Evolutionary conservation across 768 basidiomycete genomes (phyloP).

Genomic region (Chlorophyllum brunneum): DNA sequence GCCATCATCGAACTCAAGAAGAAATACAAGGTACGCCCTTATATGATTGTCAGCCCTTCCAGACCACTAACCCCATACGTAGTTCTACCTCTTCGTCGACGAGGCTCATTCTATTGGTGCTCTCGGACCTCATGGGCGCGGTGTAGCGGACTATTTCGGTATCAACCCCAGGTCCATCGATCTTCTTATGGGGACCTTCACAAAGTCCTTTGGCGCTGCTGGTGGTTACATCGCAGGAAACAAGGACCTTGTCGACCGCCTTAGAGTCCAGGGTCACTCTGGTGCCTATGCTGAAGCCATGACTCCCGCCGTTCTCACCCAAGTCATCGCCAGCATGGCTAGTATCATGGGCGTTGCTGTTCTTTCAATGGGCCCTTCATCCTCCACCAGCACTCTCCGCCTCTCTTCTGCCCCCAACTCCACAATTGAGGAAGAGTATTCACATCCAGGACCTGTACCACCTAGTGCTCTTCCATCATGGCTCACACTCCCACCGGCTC

Average conservation of each 20-base stretch:
- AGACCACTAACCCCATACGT: not conserved
- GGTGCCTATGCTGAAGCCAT: slow-evolving; percentile 88
- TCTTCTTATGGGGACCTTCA: slow-evolving; percentile 98
- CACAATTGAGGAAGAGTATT: slow-evolving; percentile 30
- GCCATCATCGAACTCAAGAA: slow-evolving; percentile 80
- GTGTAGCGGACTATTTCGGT: slow-evolving; percentile 92
- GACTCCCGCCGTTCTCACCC: slow-evolving; percentile 86
- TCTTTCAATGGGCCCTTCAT: slow-evolving; percentile 29
- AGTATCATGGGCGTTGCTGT: slow-evolving; percentile 88
- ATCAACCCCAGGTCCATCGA: slow-evolving; percentile 80
- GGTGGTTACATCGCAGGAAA: slow-evolving; percentile 93
- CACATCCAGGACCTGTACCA: slow-evolving; percentile 70
- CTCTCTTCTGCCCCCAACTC: slow-evolving; percentile 28
- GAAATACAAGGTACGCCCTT: slow-evolving; percentile 80
- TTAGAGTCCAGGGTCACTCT: slow-evolving; percentile 79
- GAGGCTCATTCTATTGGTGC: slow-evolving; percentile 99
- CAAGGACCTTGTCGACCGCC: slow-evolving; percentile 73
- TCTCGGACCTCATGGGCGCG: slow-evolving; percentile 90
- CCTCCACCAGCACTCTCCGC: slow-evolving; percentile 23
- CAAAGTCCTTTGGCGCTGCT: slow-evolving; percentile 89
- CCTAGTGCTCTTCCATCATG: slow-evolving; percentile 65
- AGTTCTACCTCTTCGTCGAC: slow-evolving; percentile 97
- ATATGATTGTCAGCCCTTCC: not conserved
- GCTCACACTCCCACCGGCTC: slow-evolving; percentile 67
- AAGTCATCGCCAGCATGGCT: slow-evolving; percentile 89